These are phyloP conservation scores for Tripterygium wilfordii DNA, from an alignment of 177 flowering plant species.

Conservation along the genomic window DNA sequence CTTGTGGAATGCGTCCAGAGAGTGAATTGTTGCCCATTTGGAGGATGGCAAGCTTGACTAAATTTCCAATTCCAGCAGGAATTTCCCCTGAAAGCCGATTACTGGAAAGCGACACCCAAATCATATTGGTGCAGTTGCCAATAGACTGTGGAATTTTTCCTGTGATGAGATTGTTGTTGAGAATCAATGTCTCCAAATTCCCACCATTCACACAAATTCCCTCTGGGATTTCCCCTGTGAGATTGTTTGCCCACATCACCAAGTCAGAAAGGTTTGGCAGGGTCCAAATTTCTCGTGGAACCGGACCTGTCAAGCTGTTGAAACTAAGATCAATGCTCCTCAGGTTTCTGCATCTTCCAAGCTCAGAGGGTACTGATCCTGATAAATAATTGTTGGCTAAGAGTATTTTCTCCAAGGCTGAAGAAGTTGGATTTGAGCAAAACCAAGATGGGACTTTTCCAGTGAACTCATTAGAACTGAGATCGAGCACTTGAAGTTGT, in stretches of 20 bases:
- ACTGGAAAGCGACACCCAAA: slow-evolving; percentile 75
- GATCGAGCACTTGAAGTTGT: slow-evolving; percentile 56
- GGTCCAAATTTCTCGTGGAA: slow-evolving; percentile 62
- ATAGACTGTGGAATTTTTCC: slow-evolving; percentile 65
- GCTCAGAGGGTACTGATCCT: slow-evolving; percentile 55
- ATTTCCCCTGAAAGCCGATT: slow-evolving; percentile 64
- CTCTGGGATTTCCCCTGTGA: slow-evolving; percentile 65
- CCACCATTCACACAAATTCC: slow-evolving; percentile 58
- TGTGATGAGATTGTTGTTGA: slow-evolving; percentile 64
- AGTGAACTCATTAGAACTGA: slow-evolving; percentile 59
- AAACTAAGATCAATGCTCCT: slow-evolving; percentile 69
- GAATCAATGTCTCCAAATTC: slow-evolving; percentile 64
- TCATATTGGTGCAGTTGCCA: slow-evolving; percentile 53
- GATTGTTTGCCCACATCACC: slow-evolving; percentile 79
- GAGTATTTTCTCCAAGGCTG: slow-evolving; percentile 39
- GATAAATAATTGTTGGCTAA: slow-evolving; percentile 53
- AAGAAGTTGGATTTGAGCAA: slow-evolving; percentile 32
- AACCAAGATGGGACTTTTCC: slow-evolving; percentile 55
- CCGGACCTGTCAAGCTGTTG: slow-evolving; percentile 50
- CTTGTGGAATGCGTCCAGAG: slow-evolving; percentile 59
- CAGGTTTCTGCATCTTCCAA: slow-evolving; percentile 61
- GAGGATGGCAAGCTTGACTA: slow-evolving; percentile 62
- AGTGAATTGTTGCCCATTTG: slow-evolving; percentile 80
- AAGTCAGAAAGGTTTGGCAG: slow-evolving; percentile 63
- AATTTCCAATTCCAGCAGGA: slow-evolving; percentile 65